phyloP scores from a whole-genome alignment of 2,329 filamentous ascomycete genomes.

The Hirsutella minnesotensis region DNA sequence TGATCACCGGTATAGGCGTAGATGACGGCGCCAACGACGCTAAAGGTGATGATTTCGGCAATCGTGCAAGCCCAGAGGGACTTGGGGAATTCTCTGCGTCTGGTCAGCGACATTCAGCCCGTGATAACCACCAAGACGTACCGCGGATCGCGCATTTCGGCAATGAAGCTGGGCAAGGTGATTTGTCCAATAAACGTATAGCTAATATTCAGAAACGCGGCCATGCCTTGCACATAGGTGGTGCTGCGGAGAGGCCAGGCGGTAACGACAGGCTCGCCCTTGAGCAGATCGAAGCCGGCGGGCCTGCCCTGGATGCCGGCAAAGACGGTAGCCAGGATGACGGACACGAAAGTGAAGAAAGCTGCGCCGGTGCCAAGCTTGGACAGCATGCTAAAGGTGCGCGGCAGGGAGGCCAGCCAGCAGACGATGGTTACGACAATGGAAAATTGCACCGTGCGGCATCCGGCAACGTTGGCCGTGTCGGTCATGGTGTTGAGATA shows the following conservation, averaged over 20 bases:
- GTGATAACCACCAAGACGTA: conserved; percentile 9
- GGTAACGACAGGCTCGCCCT: conserved; percentile 55
- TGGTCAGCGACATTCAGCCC: conserved; percentile 1
- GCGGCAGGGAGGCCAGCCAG: conserved; percentile 68
- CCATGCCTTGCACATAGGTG: conserved; percentile 72
- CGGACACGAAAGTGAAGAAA: conserved; percentile 80
- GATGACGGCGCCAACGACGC: conserved; percentile 65
- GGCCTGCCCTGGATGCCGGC: conserved; percentile 66
- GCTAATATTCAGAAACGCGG: conserved; percentile 86
- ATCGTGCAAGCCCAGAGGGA: conserved; percentile 85
- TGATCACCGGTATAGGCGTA: conserved; percentile 85
- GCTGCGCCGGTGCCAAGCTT: conserved; percentile 71
- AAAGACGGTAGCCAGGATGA: conserved; percentile 74
- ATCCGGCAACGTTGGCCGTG: conserved; percentile 45
- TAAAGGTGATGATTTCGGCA: conserved; percentile 77
- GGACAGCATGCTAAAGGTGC: conserved; percentile 72
- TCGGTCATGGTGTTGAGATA: conserved; percentile 83
- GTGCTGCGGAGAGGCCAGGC: conserved; percentile 58
- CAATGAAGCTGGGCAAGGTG: conserved; percentile 87
- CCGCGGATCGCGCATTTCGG: conserved; percentile 68
- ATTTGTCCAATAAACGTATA: conserved; percentile 97
- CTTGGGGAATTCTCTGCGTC: conserved; percentile 72
- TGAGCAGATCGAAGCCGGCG: conserved; percentile 45
- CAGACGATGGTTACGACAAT: conserved; percentile 64
- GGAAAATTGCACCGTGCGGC: conserved; percentile 71